These are phyloP conservation scores for Candida sp. DNA, from an alignment of 1,139 yeast species.

Conservation along the genomic window DNA sequence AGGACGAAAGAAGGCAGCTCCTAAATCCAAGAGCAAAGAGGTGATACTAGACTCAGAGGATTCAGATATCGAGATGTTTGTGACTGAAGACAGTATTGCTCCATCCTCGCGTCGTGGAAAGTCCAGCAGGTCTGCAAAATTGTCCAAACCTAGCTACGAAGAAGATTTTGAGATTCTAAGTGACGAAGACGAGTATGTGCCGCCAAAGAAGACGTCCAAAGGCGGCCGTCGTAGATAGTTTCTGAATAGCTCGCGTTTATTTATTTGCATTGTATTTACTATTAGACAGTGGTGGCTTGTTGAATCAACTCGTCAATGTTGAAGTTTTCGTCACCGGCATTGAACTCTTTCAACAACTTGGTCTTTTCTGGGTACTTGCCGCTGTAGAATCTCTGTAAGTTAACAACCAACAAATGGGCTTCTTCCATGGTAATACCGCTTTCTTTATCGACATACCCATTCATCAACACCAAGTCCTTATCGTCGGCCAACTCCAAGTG, in stretches of 20 bases:
- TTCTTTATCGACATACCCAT: slow-evolving; percentile 81
- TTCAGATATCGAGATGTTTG: slow-evolving; percentile 15
- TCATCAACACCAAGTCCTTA: slow-evolving; percentile 80
- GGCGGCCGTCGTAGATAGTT: slow-evolving; percentile 5
- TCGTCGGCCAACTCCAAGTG: slow-evolving; percentile 75
- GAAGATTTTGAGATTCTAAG: slow-evolving; percentile 15
- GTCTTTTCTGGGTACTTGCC: slow-evolving; percentile 51
- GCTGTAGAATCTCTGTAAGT: slow-evolving; percentile 90
- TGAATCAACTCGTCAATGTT: slow-evolving; percentile 67
- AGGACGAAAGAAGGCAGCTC: not conserved
- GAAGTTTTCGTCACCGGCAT: slow-evolving; percentile 67
- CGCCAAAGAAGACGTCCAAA: slow-evolving; percentile 5
- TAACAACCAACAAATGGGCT: slow-evolving; percentile 78
- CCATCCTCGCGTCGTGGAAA: not conserved
- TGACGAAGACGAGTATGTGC: slow-evolving; percentile 17
- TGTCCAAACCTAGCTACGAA: slow-evolving; percentile 4
- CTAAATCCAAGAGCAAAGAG: slow-evolving; percentile 5
- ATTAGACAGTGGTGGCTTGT: slow-evolving; percentile 61
- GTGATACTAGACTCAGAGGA: slow-evolving; percentile 12
- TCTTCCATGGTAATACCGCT: slow-evolving; percentile 67
- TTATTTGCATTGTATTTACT: not conserved
- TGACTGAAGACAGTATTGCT: slow-evolving; percentile 4
- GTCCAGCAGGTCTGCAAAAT: not conserved
- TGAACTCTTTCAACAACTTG: slow-evolving; percentile 66
- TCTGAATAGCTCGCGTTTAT: slow-evolving; percentile 6